Conservation (phyloP, 805 yeast genomes). For the Ogataea philodendri region DNA sequence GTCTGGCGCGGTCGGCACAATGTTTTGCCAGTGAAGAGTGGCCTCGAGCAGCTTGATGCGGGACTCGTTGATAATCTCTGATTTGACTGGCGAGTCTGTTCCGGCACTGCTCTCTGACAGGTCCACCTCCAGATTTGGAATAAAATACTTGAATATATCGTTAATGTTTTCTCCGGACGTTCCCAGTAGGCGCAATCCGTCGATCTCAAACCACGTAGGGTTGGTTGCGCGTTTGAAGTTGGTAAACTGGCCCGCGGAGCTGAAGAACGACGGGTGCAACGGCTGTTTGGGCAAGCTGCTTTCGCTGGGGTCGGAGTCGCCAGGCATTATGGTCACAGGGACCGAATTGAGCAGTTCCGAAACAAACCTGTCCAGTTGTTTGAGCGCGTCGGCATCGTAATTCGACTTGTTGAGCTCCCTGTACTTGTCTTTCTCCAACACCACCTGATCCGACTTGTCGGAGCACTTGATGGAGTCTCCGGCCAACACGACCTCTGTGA, state of each 20-base stretch:
- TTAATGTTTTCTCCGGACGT: constrained; percentile 82
- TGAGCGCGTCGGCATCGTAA: constrained; percentile 47
- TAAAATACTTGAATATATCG: constrained; percentile 70
- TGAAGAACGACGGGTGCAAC: constrained; percentile 73
- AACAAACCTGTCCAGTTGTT: constrained; percentile 59
- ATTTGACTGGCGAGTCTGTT: constrained; percentile 26
- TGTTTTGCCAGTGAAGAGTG: constrained; percentile 78
- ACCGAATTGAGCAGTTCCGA: constrained; percentile 54
- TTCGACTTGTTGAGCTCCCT: constrained; percentile 55
- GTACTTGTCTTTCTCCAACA: constrained; percentile 37
- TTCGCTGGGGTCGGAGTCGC: constrained; percentile 82
- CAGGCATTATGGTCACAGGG: constrained; percentile 82
- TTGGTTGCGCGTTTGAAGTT: constrained; percentile 54
- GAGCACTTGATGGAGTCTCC: constrained; percentile 56
- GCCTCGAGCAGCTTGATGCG: constrained; percentile 60
- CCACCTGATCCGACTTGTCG: constrained; percentile 25
- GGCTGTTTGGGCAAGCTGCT: constrained; percentile 86
- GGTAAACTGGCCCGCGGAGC: constrained; percentile 33
- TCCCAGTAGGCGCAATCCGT: constrained; percentile 59
- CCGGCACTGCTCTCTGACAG: constrained; percentile 23
- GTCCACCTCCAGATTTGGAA: constrained; percentile 37
- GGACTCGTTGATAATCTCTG: constrained; percentile 50
- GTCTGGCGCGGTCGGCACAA: constrained; percentile 95
- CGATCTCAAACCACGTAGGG: constrained; percentile 68
- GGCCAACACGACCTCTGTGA: constrained; percentile 59